phyloP scores from a whole-genome alignment of 352 stramenopile genomes.

The Vaucheria bursata region DNA sequence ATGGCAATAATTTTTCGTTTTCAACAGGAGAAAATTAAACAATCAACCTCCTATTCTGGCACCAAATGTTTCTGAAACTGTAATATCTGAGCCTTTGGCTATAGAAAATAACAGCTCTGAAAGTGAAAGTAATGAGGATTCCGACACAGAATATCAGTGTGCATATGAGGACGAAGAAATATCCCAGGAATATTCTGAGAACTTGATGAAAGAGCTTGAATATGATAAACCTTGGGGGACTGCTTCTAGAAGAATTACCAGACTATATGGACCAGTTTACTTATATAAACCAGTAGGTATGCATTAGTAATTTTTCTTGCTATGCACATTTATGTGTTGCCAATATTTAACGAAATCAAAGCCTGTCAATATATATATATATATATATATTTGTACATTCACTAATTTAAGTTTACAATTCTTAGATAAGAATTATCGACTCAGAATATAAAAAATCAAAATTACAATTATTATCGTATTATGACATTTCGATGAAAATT shows the following conservation, averaged over 20 bases:
- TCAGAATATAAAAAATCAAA: no score
- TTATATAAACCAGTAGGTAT: neutral
- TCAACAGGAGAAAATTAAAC: slow-evolving; percentile 6
- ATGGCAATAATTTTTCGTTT: neutral
- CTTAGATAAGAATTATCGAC: no score
- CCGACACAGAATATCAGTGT: neutral
- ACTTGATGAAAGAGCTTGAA: neutral
- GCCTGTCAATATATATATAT: no score
- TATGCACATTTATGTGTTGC: neutral
- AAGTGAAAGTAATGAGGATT: neutral
- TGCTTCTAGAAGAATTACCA: neutral
- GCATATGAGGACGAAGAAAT: slow-evolving; percentile 10
- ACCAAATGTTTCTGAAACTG: slow-evolving; percentile 12
- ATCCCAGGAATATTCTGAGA: slow-evolving; percentile 3
- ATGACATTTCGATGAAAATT: no score
- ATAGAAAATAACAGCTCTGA: neutral
- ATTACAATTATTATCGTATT: no score
- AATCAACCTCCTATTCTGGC: slow-evolving; percentile 5
- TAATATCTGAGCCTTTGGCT: neutral
- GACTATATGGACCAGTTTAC: neutral
- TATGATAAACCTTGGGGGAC: neutral
- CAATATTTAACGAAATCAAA: neutral
- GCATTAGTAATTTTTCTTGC: neutral
- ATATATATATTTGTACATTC: no score
- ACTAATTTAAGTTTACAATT: no score